Evolutionary conservation across 2,329 filamentous ascomycete genomes (phyloP), one percentile per base, ranked within the genome.

Genomic region (Chalara sp.): DNA sequence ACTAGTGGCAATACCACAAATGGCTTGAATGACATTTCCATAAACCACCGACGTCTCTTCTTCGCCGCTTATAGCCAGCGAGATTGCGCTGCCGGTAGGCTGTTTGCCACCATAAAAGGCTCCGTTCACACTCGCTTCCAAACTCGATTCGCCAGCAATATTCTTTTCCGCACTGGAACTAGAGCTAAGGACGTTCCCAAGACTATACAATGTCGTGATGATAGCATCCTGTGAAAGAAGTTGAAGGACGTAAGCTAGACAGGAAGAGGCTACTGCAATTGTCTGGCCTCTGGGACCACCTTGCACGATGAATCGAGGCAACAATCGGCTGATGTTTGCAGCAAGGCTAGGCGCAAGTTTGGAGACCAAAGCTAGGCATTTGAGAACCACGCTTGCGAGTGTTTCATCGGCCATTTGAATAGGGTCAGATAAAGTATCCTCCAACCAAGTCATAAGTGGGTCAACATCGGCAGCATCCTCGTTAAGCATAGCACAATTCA

Each of bases 161-260:
- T 57, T 67, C 55, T 74, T 74, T 32, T 81, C 78, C 33, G 72
- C 62, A 13, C 70, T 71, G 6, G 77, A 75, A 44, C 80, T 82
- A 5, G 89, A 84, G 60, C 90, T 96, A 11, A 99, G 76, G 4
- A 96, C 86, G 65, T 99, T 99, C 21, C 93, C 93, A n/a, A 99
- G 76, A 0, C 90, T 93, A 69, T 99, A 99, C 7, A 99, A 74
- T 1, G 91, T 97, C 5, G 91, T 95, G 58, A 99, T 97, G 35
- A 96, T 80, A 35, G 90, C 86, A 72, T 99, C 93, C 61, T 95
- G 87, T 1, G 93, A 95, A 10, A 97, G 76, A 61, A 86, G 77
- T 58, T 84, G 85, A 50, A 99, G 73, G 13, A 95, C 83, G 58
- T 84, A 86, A 2, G 91, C 90, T 33, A 99, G 74, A 60, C 87